These are phyloP conservation scores for Pseudogymnoascus sp. DNA, from an alignment of 2,329 filamentous ascomycete genomes.

Conservation along the genomic window DNA sequence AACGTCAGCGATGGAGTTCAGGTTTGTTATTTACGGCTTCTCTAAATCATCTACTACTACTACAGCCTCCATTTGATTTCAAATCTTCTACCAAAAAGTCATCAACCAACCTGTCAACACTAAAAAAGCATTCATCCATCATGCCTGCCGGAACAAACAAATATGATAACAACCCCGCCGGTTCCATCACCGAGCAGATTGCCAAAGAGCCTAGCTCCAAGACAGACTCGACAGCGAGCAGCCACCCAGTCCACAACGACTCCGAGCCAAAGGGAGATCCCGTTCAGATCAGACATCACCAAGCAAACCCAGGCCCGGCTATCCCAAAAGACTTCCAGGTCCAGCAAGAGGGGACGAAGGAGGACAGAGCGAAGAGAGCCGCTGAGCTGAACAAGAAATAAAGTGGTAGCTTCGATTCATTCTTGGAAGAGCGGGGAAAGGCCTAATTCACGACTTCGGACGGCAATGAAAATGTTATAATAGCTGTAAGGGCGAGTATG, in stretches of 20 bases:
- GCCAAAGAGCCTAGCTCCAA: constrained; percentile 33
- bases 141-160: constrained; percentile 36
- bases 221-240: constrained; percentile 33
- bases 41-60: not conserved
- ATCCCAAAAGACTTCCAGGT: constrained; percentile 48
- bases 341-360: constrained; percentile 56
- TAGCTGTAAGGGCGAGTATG: not conserved
- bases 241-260: constrained; percentile 33
- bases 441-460: not conserved
- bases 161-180: constrained; percentile 30
- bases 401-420: not conserved
- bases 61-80: not conserved
- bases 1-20: not conserved
- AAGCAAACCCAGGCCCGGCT: constrained; percentile 54
- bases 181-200: constrained; percentile 32
- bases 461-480: not conserved
- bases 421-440: not conserved
- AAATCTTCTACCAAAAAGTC: not conserved
- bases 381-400: constrained; percentile 56
- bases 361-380: constrained; percentile 60
- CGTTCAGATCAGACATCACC: constrained; percentile 44
- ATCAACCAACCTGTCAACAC: not conserved
- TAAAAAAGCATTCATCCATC: constrained; percentile 19
- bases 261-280: constrained; percentile 39
- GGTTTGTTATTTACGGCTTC: not conserved